Base-by-base conservation (phyloP, 2,329 filamentous ascomycete species). In the Plectosphaerella plurivora region DNA sequence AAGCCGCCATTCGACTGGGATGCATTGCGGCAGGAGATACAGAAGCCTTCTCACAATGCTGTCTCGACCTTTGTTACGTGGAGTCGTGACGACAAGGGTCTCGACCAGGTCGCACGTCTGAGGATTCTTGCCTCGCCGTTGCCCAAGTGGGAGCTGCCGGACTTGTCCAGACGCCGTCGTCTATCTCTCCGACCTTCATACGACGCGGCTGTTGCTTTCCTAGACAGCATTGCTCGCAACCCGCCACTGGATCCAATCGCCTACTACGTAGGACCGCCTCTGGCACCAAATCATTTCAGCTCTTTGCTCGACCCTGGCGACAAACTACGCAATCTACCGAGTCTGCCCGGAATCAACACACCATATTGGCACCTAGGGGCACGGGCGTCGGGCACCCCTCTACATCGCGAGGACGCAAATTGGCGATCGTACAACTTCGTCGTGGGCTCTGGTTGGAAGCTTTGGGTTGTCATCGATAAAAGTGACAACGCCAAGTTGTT, bases 191-290 rank as follows among this genome's bases (percentile, higher is more conserved):
- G 5, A 22, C 22, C 22, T 22, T 22, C 22, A 22, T 22, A 22
- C 22, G 22, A 22, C 3, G 22, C 22, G 22, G 22, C 22, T 22
- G 22, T 22, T 22, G 22, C 22, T 22, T 51, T 45, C 44, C 49
- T 51, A 5, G 49, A 51, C 3, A 15, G 24, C 12, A 20, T 51
- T 15, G 49, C 49, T 42, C 9, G 45, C n/a, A 39, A 20, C 18
- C 49, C 49, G 14, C 18, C 33, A 16, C 37, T n/a, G 28, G 42
- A 35, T 18, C 16, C 28, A 16, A 3, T 51, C 7, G 41, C 33
- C 9, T 51, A 51, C 28, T 51, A 51, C 33, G 42, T 46, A 12
- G 42, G 49, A 16, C 41, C 20, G 16, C 16, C 42, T 46, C 49
- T 51, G 9, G 35, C 35, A 22, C 28, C 49, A 10, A 18, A 51